Base-by-base conservation (phyloP, 2,329 filamentous ascomycete species). In the Teratosphaeria gauchensis region DNA sequence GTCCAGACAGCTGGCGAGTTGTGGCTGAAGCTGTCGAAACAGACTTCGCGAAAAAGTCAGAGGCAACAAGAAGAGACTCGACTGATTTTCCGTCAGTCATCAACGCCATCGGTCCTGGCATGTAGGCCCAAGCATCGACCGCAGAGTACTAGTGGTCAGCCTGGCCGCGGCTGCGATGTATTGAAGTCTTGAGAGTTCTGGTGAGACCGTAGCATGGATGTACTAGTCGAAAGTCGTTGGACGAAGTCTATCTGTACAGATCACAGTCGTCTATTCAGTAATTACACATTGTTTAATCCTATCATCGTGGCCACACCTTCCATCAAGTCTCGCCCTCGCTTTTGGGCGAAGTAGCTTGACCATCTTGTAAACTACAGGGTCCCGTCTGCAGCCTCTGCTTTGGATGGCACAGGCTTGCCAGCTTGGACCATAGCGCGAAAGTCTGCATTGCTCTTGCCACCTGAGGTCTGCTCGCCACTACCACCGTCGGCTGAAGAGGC, bases 381-480 rank as follows among this genome's bases (percentile, higher is more conserved):
- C 9, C n/a, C 16, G 16, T 48, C 42, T 21, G 42, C n/a, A 21
- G 42, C 3, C n/a, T 48, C 19, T 8, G 19, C 9, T 16, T 16
- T n/a, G n/a, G 42, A 48, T 48, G 42, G 42, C 32, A 16, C 57
- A 52, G 35, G 38, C 57, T 55, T 58, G 9, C 52, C 52, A 53
- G 51, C 48, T 62, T 78, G 71, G 54, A 84, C 74, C 77, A 83
- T 77, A 33, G 75, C 75, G 58, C 80, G 77, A 69, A 84, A 84
- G 66, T 84, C 81, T 55, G 76, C 77, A 66, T 84, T 84, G 65
- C 78, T 83, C 73, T 82, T 84, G 63, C 70, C 70, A 58, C 67
- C 68, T 51, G 52, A 55, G 53, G 54, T 57, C 56, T 31, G 57
- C 42, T 31, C 52, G 24, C 52, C 24, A 28, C 16, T 31, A n/a